These are phyloP conservation scores for Yarrowia porcina DNA, from an alignment of 805 yeast species.

Conservation along the genomic window DNA sequence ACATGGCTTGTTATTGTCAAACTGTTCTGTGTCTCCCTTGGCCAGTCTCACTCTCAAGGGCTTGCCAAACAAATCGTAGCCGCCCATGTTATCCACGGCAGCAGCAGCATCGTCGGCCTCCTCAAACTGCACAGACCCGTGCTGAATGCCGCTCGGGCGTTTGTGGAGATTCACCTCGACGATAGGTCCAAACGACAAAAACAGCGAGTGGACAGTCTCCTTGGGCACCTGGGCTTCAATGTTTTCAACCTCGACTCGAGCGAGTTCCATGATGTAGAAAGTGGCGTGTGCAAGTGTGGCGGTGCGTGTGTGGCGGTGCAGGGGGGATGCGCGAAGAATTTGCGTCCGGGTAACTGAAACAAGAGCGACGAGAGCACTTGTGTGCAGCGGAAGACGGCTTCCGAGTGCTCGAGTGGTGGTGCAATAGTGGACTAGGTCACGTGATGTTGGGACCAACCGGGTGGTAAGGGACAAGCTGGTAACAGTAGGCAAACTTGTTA, in stretches of 20 bases:
- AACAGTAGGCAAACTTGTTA: not conserved
- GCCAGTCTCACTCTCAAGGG: slow-evolving; percentile 32
- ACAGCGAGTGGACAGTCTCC: slow-evolving; percentile 32
- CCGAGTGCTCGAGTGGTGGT: not conserved
- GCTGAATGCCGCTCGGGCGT: slow-evolving; percentile 30
- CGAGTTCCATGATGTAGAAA: not conserved
- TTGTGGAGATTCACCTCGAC: slow-evolving; percentile 30
- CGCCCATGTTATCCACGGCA: slow-evolving; percentile 39
- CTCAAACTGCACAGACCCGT: slow-evolving; percentile 36
- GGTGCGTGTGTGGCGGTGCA: slow-evolving; percentile 20
- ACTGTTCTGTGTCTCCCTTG: slow-evolving; percentile 27
- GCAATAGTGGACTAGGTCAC: not conserved
- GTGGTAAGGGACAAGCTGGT: no score
- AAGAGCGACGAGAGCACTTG: not conserved
- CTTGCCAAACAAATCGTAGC: slow-evolving; percentile 33
- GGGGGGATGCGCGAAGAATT: not conserved
- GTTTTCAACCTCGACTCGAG: slow-evolving; percentile 23
- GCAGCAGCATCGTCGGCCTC: slow-evolving; percentile 36
- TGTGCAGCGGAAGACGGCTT: not conserved
- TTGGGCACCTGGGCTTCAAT: slow-evolving; percentile 29
- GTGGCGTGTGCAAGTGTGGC: slow-evolving; percentile 1
- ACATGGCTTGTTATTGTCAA: slow-evolving; percentile 29
- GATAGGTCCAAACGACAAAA: slow-evolving; percentile 38
- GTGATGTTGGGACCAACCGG: not conserved
- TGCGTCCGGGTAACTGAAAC: slow-evolving; percentile 4